Evolutionary conservation across 2,329 filamentous ascomycete genomes (phyloP).

Genomic region (Huntiella moniliformis): DNA sequence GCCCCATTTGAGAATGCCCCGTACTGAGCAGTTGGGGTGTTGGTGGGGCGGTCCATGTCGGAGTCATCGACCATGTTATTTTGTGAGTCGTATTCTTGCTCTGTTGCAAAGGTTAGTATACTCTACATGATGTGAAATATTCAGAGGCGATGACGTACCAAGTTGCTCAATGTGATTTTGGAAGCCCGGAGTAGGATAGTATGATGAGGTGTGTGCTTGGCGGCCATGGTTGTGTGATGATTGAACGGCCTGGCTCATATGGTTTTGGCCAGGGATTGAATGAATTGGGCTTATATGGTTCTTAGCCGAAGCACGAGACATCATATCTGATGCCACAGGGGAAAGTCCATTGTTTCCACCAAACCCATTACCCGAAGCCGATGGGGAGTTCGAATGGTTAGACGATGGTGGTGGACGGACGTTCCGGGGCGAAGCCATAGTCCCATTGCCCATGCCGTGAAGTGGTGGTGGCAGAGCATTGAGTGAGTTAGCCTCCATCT

Average conservation of each 20-base stretch:
- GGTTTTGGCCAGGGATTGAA: conserved; percentile 5
- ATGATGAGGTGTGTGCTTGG: conserved; percentile 25
- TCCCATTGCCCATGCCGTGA: conserved; percentile 19
- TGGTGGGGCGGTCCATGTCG: conserved; percentile 35
- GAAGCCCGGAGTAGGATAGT: conserved; percentile 66
- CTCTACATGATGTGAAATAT: conserved; percentile 13
- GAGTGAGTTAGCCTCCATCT: conserved; percentile 37
- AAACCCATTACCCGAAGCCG: conserved; percentile 28
- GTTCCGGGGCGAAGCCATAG: conserved; percentile 46
- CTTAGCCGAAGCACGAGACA: conserved; percentile 16
- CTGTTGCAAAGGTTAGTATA: conserved; percentile 56
- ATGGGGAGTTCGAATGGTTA: conserved; percentile 39
- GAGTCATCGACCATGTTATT: conserved; percentile 74
- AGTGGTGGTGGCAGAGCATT: conserved; percentile 27
- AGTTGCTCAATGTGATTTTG: conserved; percentile 91
- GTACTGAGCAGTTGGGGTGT: conserved; percentile 43
- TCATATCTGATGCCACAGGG: conserved; percentile 28
- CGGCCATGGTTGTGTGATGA: too few relatives aligned
- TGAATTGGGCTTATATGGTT: conserved; percentile 20
- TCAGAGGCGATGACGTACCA: conserved; percentile 49
- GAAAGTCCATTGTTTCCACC: conserved; percentile 22
- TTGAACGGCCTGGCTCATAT: neutral
- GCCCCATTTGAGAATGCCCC: conserved; percentile 20
- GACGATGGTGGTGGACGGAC: conserved; percentile 62
- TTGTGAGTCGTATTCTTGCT: conserved; percentile 92